These are phyloP conservation scores for Clitopilus passeckerianus DNA, from an alignment of 768 basidiomycete species.

Conservation along the genomic window DNA sequence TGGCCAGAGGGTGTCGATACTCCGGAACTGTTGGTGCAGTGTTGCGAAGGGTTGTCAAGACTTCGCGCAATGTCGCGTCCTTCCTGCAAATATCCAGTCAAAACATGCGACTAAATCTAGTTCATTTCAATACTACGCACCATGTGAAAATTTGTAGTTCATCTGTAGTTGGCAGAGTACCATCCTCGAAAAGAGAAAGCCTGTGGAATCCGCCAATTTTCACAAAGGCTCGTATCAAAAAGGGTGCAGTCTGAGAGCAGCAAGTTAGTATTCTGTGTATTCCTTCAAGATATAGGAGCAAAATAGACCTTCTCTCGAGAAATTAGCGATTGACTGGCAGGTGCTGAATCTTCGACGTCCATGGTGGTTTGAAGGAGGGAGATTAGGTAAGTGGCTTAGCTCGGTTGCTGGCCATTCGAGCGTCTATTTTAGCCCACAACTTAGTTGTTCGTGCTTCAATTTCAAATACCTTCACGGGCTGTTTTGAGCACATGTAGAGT, in stretches of 20 bases:
- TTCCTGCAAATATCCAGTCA: slow-evolving; percentile 44
- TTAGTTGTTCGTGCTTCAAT: too few relatives aligned
- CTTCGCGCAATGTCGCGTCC: slow-evolving; percentile 77
- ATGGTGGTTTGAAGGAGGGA: slow-evolving; percentile 8
- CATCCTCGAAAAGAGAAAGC: slow-evolving; percentile 71
- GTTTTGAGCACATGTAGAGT: too few relatives aligned
- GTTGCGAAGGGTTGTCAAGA: slow-evolving; percentile 72
- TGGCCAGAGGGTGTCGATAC: slow-evolving; percentile 77
- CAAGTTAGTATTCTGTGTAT: background rate
- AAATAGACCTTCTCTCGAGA: slow-evolving; percentile 51
- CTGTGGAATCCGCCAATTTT: slow-evolving; percentile 80
- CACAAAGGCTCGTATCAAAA: slow-evolving; percentile 77
- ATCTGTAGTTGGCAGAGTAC: slow-evolving; percentile 69
- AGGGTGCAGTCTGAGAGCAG: slow-evolving; percentile 62
- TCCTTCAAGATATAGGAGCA: too few relatives aligned
- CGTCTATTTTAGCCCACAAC: too few relatives aligned
- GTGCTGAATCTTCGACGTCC: slow-evolving; percentile 36
- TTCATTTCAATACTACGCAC: slow-evolving; percentile 28
- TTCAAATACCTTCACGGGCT: too few relatives aligned
- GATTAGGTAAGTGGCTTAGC: background rate
- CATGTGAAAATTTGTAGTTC: slow-evolving; percentile 83
- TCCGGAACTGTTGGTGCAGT: slow-evolving; percentile 63
- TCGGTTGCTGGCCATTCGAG: background rate
- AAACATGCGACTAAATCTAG: background rate
- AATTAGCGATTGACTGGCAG: slow-evolving; percentile 42